phyloP scores from a whole-genome alignment of 257 asterid species.

The Marsdenia floribunda region DNA sequence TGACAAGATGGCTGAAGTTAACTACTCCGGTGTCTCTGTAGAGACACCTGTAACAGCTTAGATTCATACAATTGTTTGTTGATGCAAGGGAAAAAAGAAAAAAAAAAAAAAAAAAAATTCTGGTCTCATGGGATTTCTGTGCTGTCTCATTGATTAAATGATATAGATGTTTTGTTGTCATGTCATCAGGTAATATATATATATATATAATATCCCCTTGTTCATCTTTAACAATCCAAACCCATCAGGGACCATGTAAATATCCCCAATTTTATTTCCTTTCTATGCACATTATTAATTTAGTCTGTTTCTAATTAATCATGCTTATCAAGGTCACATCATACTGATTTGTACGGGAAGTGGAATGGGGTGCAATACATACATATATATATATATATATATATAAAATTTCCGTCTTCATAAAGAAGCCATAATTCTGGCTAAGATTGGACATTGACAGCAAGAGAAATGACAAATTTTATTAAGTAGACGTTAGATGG shows the following conservation, averaged over 20 bases:
- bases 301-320: not conserved
- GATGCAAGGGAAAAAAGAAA: not conserved
- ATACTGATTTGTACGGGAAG: not conserved
- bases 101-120: constrained; percentile 4
- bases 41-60: constrained; percentile 85
- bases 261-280: not conserved
- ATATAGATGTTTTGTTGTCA: constrained; percentile 34
- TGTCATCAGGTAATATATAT: constrained; percentile 16
- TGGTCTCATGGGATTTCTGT: constrained; percentile 22
- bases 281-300: not conserved
- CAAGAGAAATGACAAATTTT: not conserved
- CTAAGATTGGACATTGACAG: not conserved
- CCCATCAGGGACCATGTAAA: constrained; percentile 15
- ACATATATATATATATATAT: no score
- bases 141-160: constrained; percentile 13
- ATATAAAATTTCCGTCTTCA: not conserved
- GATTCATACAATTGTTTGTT: constrained; percentile 14
- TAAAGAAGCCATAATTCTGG: not conserved
- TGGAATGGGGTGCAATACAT: not conserved
- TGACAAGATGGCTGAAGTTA: constrained; percentile 52
- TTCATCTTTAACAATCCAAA: constrained; percentile 12
- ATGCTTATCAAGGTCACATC: constrained; percentile 10
- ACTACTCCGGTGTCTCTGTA: constrained; percentile 67
- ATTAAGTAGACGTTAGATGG: not conserved
- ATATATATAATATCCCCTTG: constrained; percentile 4